Evolutionary conservation across 345 rosid genomes (phyloP).

Genomic region (Angophora floribunda): DNA sequence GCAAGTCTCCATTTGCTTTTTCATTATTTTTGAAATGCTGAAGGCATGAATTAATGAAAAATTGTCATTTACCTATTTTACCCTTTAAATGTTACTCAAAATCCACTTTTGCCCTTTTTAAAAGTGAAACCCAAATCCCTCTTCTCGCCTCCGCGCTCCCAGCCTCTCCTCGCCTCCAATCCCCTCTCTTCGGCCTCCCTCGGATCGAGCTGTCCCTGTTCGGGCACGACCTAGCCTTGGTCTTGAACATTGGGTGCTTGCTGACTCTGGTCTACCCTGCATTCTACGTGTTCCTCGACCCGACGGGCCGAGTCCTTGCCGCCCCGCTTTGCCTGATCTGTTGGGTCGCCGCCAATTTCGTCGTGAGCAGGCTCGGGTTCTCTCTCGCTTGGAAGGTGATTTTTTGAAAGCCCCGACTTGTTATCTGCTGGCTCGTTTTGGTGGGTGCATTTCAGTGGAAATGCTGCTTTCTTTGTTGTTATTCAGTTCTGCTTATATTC

Average conservation of each 20-base stretch:
- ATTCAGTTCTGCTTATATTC: neutral
- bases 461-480: neutral
- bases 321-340: conserved; percentile 37
- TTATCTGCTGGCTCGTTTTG: neutral
- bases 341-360: conserved; percentile 30
- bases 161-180: conserved; percentile 33
- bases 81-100: too few species aligned
- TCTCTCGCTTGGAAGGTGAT: conserved; percentile 52
- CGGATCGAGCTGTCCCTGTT: conserved; percentile 13
- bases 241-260: conserved; percentile 44
- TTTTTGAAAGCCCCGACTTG: neutral
- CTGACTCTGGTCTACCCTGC: conserved; percentile 26
- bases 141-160: conserved; percentile 11
- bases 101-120: too few species aligned
- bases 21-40: too few species aligned
- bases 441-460: neutral
- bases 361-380: conserved; percentile 34
- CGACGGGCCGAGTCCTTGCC: conserved; percentile 54
- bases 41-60: too few species aligned
- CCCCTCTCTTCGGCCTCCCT: conserved; percentile 34
- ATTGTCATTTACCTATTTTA: too few species aligned
- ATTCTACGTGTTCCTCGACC: conserved; percentile 38
- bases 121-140: too few species aligned
- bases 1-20: too few species aligned
- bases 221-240: conserved; percentile 12